Evolutionary conservation across 192 early-diverging fungal genomes (phyloP), one percentile per base, ranked within the genome.

Genomic region (Gryganskiella cystojenkinii): DNA sequence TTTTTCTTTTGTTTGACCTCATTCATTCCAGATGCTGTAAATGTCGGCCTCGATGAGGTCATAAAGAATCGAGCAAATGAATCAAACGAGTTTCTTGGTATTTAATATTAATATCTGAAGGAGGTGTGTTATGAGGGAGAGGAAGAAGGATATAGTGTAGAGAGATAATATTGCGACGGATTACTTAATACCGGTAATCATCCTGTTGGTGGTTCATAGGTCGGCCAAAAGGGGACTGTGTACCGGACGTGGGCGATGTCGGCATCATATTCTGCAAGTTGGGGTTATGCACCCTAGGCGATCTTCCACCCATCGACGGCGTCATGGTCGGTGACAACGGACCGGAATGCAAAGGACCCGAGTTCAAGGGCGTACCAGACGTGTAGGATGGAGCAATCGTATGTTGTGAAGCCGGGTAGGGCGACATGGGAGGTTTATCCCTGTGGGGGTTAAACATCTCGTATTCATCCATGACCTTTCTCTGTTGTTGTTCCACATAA

Each of bases 381-480:
- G 66, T 78, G 62, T 69, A 78, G 4, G 66, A 69, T 0, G 74
- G 61, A 7, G 74, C 66, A n/a, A 61, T 30, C 35, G 44, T 58
- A 22, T 25, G 10, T 15, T 55, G 55, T 24, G 74, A 78, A 25
- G 74, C 3, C 0, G 74, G 74, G 56, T 78, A 78, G 11, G 74
- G 74, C 20, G 66, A 69, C 1, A 60, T 25, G 11, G 74, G 66
- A n/a, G 74, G 66, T 8, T 22, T 28, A 20, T 78, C 66, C 43
- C 14, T 57, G 61, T 78, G 64, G 0, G 74, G 74, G 56, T 78
- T 78, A 42, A 59, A 78, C 74, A 78, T 78, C 56, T 78, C 74
- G 25, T 78, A 78, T 46, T 78, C 74, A 17, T 78, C 74, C 74
- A 78, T 78, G 55, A 78, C 74, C 33, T 78, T 78, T 20, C 74